Base-by-base conservation (phyloP, 2,329 filamentous ascomycete genomes). In the Chaetomium olivaceum region DNA sequence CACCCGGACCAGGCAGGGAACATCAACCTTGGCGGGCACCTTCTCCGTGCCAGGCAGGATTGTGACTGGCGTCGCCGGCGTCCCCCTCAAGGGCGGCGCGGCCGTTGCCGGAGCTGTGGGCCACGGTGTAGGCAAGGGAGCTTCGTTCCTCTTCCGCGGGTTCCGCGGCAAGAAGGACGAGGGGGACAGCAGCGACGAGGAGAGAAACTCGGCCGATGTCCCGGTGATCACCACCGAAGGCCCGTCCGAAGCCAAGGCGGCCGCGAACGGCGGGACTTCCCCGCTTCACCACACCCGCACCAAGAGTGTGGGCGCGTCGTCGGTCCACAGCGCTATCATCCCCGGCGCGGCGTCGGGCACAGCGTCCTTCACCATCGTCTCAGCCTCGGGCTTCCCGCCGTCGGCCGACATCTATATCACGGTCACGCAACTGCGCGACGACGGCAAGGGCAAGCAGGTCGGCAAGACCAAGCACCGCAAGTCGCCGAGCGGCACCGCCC, bases 391-490 rank as follows among this genome's bases (percentile, higher is more conserved):
- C 36, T 99, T 89, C 77, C 90, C 92, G 19, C 80, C 89, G 1
- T 87, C 87, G 6, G 84, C 91, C 6, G 92, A 96, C 74, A 80
- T 97, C n/a, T 93, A 92, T 73, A 86, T 96, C 57, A 79, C 86
- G 65, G 80, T 97, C 71, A 88, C 87, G 63, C 87, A 91, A 71
- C 75, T 91, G 39, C 81, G 83, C 23, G 72, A 71, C 3, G 79
- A 87, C 55, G 79, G 87, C 56, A 93, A 90, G 78, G 85, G 82
- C 58, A 97, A 95, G 80, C 86, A 90, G 55, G 81, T 99, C 55
- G 89, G 93, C 80, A 97, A 98, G 82, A 97, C 93, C 25, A 96
- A 97, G 76, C 90, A 95, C 69, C 86, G 91, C 80, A 97, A 97
- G 77, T 85, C 89, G 0, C 80, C 85, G 3, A 81, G 80, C 1